Percentiles rank a stretch among this genome's conserved stretches.
Evolutionary conservation across 768 basidiomycete genomes (phyloP).

Genomic region (Psilocybe cubensis): DNA sequence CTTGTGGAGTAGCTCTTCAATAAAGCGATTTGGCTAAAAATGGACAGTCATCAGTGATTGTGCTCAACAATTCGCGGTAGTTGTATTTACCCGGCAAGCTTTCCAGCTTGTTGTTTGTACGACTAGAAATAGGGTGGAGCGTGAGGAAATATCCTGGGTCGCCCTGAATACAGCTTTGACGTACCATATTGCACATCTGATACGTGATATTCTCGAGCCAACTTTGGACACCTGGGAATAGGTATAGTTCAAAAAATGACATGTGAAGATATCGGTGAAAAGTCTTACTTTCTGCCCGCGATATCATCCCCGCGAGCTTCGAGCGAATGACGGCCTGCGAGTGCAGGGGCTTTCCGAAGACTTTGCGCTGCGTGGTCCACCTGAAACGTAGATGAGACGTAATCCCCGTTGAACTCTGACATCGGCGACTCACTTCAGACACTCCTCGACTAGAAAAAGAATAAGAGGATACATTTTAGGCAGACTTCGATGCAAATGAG

Average conservation of each 20-base stretch:
- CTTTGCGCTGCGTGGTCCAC: constrained; percentile 89
- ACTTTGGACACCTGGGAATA: constrained; percentile 56
- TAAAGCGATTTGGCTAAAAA: constrained; percentile 64
- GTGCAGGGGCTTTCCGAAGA: constrained; percentile 87
- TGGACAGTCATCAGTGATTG: not conserved
- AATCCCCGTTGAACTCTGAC: not conserved
- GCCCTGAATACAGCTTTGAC: constrained; percentile 5
- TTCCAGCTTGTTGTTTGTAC: constrained; percentile 76
- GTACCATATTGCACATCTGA: constrained; percentile 86
- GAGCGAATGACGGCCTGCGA: constrained; percentile 86
- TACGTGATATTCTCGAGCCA: constrained; percentile 91
- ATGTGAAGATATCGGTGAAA: not conserved
- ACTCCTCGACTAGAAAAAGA: constrained; percentile 88
- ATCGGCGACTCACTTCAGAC: constrained; percentile 59
- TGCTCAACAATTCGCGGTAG: too few relatives aligned
- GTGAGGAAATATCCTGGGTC: not conserved
- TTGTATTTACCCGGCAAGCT: constrained; percentile 71
- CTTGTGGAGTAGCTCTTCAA: constrained; percentile 71
- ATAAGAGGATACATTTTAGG: not conserved
- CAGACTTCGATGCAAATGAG: not conserved
- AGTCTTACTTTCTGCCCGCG: constrained; percentile 55
- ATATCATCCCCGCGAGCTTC: constrained; percentile 90
- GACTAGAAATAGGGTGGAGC: constrained; percentile 33
- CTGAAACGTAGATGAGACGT: constrained; percentile 31
- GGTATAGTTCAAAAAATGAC: constrained; percentile 5